A percentile compares a stretch with the other conserved stretches of the same genome.
Evolutionary conservation across 371 early-diverging fungal species (phyloP).

Genomic region (Mortierella sp.): DNA sequence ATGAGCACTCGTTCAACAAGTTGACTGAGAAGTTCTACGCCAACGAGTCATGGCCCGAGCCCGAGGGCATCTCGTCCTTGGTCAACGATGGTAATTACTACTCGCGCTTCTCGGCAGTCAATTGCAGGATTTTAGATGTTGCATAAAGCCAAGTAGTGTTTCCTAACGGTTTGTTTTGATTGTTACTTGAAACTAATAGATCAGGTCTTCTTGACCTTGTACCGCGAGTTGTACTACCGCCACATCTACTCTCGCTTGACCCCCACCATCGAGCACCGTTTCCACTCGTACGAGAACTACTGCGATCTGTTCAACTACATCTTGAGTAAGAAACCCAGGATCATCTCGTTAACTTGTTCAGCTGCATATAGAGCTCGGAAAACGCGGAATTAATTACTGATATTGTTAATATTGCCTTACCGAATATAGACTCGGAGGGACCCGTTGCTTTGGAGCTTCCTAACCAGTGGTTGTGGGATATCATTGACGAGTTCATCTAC

Average conservation of each 20-base stretch:
- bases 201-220: conserved; percentile 91
- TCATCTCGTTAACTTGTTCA: background rate
- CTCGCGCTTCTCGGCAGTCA: background rate
- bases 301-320: conserved; percentile 97
- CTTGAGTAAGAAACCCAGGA: conserved; percentile 71
- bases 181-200: conserved; percentile 61
- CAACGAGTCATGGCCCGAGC: conserved; percentile 94
- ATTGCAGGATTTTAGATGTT: background rate
- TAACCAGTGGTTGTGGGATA: conserved; percentile 99
- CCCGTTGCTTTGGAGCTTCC: conserved; percentile 93
- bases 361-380: background rate
- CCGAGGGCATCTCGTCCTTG: conserved; percentile 85
- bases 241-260: conserved; percentile 93
- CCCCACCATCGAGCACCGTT: conserved; percentile 91
- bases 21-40: conserved; percentile 93
- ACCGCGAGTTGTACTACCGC: conserved; percentile 96
- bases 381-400: background rate
- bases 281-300: conserved; percentile 95
- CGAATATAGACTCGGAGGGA: conserved; percentile 76
- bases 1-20: conserved; percentile 93
- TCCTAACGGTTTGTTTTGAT: background rate
- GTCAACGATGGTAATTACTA: conserved; percentile 83
- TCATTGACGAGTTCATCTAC: conserved; percentile 98
- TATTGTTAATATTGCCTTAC: background rate
- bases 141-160: background rate